Conservation (phyloP, 2,329 filamentous ascomycete genomes). For the Pseudohalonectria lignicola region DNA sequence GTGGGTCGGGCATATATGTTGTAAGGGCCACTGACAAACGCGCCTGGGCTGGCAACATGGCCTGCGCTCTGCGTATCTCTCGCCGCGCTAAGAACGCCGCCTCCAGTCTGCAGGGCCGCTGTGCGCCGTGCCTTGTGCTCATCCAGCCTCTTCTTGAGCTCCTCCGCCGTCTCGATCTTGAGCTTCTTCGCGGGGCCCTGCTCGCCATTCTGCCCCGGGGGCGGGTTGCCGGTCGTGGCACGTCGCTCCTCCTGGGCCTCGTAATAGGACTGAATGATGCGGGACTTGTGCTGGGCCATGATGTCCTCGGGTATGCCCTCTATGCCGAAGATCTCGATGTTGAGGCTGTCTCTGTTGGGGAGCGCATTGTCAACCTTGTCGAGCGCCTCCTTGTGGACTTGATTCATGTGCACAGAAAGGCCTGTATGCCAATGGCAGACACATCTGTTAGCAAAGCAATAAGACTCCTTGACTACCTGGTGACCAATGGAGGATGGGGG, state of each 20-base stretch:
- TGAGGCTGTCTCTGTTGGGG: slow-evolving; percentile 71
- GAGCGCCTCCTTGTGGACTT: slow-evolving; percentile 93
- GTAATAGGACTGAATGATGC: slow-evolving; percentile 77
- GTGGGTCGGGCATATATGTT: too few species aligned
- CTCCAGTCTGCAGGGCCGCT: slow-evolving; percentile 49
- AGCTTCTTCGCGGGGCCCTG: slow-evolving; percentile 59
- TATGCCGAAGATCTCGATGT: slow-evolving; percentile 97
- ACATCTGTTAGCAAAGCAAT: slow-evolving; percentile 5
- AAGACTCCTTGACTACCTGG: too few species aligned
- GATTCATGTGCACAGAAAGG: slow-evolving; percentile 92
- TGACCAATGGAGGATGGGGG: not conserved
- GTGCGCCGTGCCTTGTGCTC: slow-evolving; percentile 65
- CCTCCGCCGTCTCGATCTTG: slow-evolving; percentile 63
- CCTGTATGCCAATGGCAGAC: slow-evolving; percentile 43
- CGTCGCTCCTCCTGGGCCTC: slow-evolving; percentile 75
- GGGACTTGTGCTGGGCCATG: slow-evolving; percentile 71
- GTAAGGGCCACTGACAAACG: slow-evolving; percentile 47
- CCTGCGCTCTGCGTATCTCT: slow-evolving; percentile 37
- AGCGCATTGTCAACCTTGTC: slow-evolving; percentile 85
- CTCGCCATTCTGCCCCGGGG: slow-evolving; percentile 44
- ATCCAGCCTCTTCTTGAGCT: slow-evolving; percentile 70
- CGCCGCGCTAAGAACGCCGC: slow-evolving; percentile 38
- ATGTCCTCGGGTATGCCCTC: slow-evolving; percentile 88
- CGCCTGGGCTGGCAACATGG: slow-evolving; percentile 37
- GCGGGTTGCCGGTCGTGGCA: slow-evolving; percentile 73